A percentile compares a stretch with the other conserved stretches of the same genome.
These are phyloP conservation scores for Axilococcus clingmanii DNA, from an alignment of 139 green algal genomes.

Conservation along the genomic window DNA sequence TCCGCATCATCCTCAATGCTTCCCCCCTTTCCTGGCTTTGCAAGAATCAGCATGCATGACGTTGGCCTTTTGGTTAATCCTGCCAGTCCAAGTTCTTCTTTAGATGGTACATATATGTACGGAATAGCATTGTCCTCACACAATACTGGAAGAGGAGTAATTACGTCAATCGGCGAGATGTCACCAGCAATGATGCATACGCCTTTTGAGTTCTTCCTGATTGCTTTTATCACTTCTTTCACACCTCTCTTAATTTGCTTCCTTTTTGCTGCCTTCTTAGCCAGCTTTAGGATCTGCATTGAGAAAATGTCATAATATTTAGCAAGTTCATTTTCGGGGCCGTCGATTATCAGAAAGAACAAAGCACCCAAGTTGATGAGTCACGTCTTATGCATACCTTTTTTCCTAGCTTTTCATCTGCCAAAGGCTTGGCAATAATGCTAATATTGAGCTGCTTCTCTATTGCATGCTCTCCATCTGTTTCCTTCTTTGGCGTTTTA, in stretches of 20 bases:
- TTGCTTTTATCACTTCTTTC: slow-evolving; percentile 97
- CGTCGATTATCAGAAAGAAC: background rate
- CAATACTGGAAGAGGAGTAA: slow-evolving; percentile 91
- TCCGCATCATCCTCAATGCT: slow-evolving; percentile 15
- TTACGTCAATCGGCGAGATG: slow-evolving; percentile 96
- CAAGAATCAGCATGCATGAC: slow-evolving; percentile 93
- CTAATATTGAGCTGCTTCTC: slow-evolving; percentile 15
- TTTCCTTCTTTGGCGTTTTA: slow-evolving; percentile 3
- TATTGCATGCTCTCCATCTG: background rate
- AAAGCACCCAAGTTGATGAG: background rate
- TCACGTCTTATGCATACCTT: slow-evolving; percentile 41
- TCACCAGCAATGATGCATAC: slow-evolving; percentile 92
- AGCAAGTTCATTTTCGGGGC: background rate
- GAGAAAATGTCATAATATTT: slow-evolving; percentile 19
- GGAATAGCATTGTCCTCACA: slow-evolving; percentile 91
- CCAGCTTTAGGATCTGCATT: slow-evolving; percentile 67
- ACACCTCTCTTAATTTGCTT: slow-evolving; percentile 95
- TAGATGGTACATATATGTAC: slow-evolving; percentile 95
- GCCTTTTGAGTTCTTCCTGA: slow-evolving; percentile 87
- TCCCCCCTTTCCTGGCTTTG: slow-evolving; percentile 29
- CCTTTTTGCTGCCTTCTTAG: slow-evolving; percentile 86
- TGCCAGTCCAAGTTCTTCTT: slow-evolving; percentile 90
- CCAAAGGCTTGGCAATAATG: slow-evolving; percentile 85
- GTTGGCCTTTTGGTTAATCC: slow-evolving; percentile 93
- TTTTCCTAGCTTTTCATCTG: slow-evolving; percentile 88